Evolutionary conservation across 2,329 filamentous ascomycete genomes (phyloP), one percentile per base, ranked within the genome.

Genomic region (Hypoxylon sp.): DNA sequence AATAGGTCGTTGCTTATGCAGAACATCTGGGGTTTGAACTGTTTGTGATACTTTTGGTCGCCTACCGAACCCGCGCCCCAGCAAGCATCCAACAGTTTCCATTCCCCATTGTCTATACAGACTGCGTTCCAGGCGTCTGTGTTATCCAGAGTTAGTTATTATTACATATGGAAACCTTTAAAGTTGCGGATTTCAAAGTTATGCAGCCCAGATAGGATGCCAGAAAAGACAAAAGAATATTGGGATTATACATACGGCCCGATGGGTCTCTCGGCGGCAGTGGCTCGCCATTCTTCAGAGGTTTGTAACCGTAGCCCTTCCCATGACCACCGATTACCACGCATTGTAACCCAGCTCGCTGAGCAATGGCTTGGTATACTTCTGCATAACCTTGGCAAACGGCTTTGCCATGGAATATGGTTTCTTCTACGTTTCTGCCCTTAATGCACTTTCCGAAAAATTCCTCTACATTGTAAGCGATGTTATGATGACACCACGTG

Each of bases 401-500:
- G 13, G 94, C 94, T 63, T 92, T 85, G 33, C 96, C 96, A 14
- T 87, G 87, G 31, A 89, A 86, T 10, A 98, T 88, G 0, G 92
- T 95, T 33, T 91, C 88, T 35, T 90, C 87, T 0, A 94, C 91
- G 0, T 89, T 91, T 46, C 89, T 90, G 6, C 87, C 84, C 69
- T 89, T 86, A 33, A 97, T 83, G 51, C 84, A 89, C 37, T 90
- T 88, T 63, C 86, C 88, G 76, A 97, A 97, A 82, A 98, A 97
- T 24, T 90, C 87, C 26, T 88, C 85, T 0, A 90, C 89, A 77
- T 98, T 93, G 78, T 98, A 99, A 51, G 86, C 86, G 64, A 99
- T 90, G 74, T 98, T 98, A 80, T 98, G 91, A 80, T 98, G 95
- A 44, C 94, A 89, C 96, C 96, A 99, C 0, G 92, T 93, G 78